These are phyloP conservation scores for Neonothopanus nambi DNA, from an alignment of 1,284 basidiomycete genomes.

Conservation along the genomic window DNA sequence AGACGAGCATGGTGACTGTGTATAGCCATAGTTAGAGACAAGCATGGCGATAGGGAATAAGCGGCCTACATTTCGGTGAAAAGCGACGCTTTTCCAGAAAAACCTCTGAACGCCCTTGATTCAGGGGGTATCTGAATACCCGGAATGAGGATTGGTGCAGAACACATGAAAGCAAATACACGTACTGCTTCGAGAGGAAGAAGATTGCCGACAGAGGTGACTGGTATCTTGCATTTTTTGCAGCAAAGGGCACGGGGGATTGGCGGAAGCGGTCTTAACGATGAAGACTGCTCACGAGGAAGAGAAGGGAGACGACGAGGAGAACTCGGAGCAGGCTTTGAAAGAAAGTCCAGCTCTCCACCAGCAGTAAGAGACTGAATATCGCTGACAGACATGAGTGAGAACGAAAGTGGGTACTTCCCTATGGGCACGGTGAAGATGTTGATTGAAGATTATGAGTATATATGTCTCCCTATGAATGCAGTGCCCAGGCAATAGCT, in stretches of 20 bases:
- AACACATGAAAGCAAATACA: constrained; percentile 11
- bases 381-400: constrained; percentile 14
- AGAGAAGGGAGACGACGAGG: constrained; percentile 35
- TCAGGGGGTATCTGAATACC: constrained; percentile 38
- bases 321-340: constrained; percentile 13
- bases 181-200: constrained; percentile 43
- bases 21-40: not conserved
- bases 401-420: not conserved
- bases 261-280: constrained; percentile 40
- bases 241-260: constrained; percentile 43
- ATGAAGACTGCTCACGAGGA: constrained; percentile 20
- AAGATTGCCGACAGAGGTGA: constrained; percentile 43
- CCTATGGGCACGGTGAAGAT: not conserved
- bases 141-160: constrained; percentile 6
- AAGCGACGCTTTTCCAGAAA: constrained; percentile 48
- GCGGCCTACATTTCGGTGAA: constrained; percentile 50
- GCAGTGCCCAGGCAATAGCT: not conserved
- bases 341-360: constrained; percentile 15
- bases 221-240: constrained; percentile 42
- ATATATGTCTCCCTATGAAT: not conserved
- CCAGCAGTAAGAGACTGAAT: constrained; percentile 9
- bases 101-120: constrained; percentile 47
- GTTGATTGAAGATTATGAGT: not conserved
- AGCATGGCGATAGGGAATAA: not conserved
- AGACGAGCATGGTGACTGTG: constrained; percentile 43